Percentiles rank a stretch among this genome's conserved stretches.
Evolutionary conservation across 805 yeast genomes (phyloP).

Genomic region (Teunomyces gatunensis): DNA sequence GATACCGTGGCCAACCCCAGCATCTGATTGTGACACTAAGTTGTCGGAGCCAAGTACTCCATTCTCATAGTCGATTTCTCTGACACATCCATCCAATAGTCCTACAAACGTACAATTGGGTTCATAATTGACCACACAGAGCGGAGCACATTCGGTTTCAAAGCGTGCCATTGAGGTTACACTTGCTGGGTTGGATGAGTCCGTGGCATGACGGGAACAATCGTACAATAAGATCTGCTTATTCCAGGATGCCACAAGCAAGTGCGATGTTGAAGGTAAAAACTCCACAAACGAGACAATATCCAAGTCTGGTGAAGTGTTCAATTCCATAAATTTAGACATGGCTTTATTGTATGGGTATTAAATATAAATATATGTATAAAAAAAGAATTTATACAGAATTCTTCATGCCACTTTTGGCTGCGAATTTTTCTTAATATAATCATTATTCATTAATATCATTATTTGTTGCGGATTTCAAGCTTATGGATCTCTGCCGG

Average conservation of each 20-base stretch:
- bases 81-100: conserved; percentile 53
- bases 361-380: neutral
- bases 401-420: neutral
- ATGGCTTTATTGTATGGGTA: neutral
- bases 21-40: neutral
- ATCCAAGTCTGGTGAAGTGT: conserved; percentile 31
- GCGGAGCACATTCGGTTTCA: conserved; percentile 18
- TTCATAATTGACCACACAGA: conserved; percentile 27
- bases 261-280: conserved; percentile 31
- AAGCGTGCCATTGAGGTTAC: conserved; percentile 5
- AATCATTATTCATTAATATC: neutral
- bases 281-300: conserved; percentile 43
- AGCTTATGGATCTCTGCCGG: conserved; percentile 35
- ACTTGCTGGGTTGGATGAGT: neutral
- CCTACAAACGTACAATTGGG: conserved; percentile 43
- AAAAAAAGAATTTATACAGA: no score
- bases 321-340: conserved; percentile 13
- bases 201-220: conserved; percentile 13
- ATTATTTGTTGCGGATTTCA: conserved; percentile 2
- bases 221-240: conserved; percentile 46
- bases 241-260: conserved; percentile 61
- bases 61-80: conserved; percentile 48
- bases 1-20: conserved; percentile 12
- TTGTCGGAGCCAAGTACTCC: conserved; percentile 2
- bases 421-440: neutral